Conservation (phyloP, 441 rosid species). For the Croton laevigatus region DNA sequence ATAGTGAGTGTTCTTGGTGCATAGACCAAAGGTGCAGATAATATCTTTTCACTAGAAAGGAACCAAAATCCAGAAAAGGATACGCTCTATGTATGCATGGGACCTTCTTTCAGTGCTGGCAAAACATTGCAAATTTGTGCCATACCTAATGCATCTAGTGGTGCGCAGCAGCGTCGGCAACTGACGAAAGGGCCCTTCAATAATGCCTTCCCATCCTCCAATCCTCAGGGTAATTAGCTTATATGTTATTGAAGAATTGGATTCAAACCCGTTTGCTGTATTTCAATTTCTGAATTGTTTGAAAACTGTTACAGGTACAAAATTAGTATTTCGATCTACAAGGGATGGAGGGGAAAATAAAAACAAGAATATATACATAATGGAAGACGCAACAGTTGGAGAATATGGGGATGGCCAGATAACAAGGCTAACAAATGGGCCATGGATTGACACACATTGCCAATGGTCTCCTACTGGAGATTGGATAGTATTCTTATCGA, state of each 20-base stretch:
- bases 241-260: too few relatives aligned
- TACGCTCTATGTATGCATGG: conserved; percentile 3
- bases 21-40: not conserved
- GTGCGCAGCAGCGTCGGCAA: not conserved
- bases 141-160: not conserved
- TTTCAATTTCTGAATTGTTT: not conserved
- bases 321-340: conserved; percentile 9
- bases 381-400: not conserved
- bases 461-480: not conserved
- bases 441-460: conserved; percentile 8
- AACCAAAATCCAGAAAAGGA: conserved; percentile 1
- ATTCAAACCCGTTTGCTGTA: too few relatives aligned
- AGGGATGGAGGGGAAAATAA: conserved; percentile 6
- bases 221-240: not conserved
- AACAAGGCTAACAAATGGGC: conserved; percentile 12
- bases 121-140: conserved; percentile 3
- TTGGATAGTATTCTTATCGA: conserved; percentile 13
- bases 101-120: conserved; percentile 1
- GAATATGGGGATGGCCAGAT: not conserved
- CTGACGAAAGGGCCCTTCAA: conserved; percentile 1
- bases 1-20: not conserved
- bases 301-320: not conserved
- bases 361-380: conserved; percentile 14
- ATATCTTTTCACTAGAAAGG: conserved; percentile 3
- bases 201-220: conserved; percentile 11